Percentiles rank a stretch among this genome's conserved stretches.
These are phyloP conservation scores for Paraphaeosphaeria minitans DNA, from an alignment of 2,329 filamentous ascomycete genomes.

Conservation along the genomic window DNA sequence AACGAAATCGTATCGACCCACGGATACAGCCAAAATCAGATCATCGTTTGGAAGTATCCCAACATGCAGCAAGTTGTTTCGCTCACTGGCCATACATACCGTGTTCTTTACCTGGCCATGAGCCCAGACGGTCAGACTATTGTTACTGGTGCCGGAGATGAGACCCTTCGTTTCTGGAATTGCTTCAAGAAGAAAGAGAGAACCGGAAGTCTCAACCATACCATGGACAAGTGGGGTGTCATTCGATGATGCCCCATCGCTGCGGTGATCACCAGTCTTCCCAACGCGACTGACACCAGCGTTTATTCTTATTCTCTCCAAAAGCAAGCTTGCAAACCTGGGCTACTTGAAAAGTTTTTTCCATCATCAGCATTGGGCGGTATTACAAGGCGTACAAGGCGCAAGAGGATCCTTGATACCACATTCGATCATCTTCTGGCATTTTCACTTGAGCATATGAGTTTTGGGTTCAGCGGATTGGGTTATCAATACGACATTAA, in stretches of 20 bases:
- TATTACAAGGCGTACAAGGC: constrained; percentile 7
- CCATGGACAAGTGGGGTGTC: constrained; percentile 77
- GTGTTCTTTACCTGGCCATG: constrained; percentile 95
- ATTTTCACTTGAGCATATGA: constrained; percentile 7
- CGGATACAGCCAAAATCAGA: constrained; percentile 97
- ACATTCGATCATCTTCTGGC: constrained; percentile 1
- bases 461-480: constrained; percentile 6
- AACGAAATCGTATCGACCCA: constrained; percentile 98
- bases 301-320: neutral
- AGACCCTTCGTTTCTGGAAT: constrained; percentile 96
- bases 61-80: constrained; percentile 97
- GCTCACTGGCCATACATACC: constrained; percentile 93
- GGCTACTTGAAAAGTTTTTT: constrained; percentile 4
- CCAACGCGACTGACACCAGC: neutral
- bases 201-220: constrained; percentile 57
- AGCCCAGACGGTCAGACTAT: constrained; percentile 93
- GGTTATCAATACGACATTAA: neutral
- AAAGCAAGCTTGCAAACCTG: neutral
- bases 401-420: neutral
- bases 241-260: constrained; percentile 61
- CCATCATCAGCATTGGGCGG: constrained; percentile 14
- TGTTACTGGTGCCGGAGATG: constrained; percentile 94
- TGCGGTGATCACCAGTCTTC: neutral
- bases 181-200: constrained; percentile 85
- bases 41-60: constrained; percentile 99